Conservation (phyloP, 768 basidiomycete species). For the Lyophyllum decastes region DNA sequence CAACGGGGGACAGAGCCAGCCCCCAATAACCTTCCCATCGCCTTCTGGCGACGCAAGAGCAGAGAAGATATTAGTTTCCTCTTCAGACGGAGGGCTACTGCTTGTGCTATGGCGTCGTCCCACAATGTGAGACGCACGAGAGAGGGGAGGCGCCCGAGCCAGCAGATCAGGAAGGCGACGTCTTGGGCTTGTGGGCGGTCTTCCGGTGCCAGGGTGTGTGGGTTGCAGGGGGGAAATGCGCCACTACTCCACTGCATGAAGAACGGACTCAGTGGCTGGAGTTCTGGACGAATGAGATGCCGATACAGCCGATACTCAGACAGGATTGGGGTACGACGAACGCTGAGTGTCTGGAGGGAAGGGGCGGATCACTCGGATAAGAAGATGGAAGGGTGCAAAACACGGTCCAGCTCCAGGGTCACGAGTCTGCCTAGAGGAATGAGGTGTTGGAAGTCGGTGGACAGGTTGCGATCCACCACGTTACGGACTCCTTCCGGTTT, state of each 20-base stretch:
- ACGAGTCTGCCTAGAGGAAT: constrained; percentile 19
- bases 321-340: constrained; percentile 12
- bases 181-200: constrained; percentile 21
- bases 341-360: constrained; percentile 22
- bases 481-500: constrained; percentile 15
- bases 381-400: constrained; percentile 17
- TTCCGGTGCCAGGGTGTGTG: constrained; percentile 29
- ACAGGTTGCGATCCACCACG: neutral
- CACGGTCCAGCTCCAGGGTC: constrained; percentile 19
- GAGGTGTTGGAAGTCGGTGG: neutral
- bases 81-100: neutral
- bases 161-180: constrained; percentile 28
- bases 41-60: constrained; percentile 25
- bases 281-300: neutral
- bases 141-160: constrained; percentile 27
- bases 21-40: too few relatives aligned
- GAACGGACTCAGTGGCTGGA: constrained; percentile 15
- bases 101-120: constrained; percentile 17
- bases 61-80: constrained; percentile 17
- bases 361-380: constrained; percentile 23
- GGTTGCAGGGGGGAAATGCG: constrained; percentile 17
- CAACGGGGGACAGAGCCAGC: constrained; percentile 30
- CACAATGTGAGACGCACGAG: constrained; percentile 26
- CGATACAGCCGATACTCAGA: neutral
- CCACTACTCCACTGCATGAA: constrained; percentile 30